phyloP scores from a whole-genome alignment of 1,284 basidiomycete species.

The Xerocomus nothofagi region DNA sequence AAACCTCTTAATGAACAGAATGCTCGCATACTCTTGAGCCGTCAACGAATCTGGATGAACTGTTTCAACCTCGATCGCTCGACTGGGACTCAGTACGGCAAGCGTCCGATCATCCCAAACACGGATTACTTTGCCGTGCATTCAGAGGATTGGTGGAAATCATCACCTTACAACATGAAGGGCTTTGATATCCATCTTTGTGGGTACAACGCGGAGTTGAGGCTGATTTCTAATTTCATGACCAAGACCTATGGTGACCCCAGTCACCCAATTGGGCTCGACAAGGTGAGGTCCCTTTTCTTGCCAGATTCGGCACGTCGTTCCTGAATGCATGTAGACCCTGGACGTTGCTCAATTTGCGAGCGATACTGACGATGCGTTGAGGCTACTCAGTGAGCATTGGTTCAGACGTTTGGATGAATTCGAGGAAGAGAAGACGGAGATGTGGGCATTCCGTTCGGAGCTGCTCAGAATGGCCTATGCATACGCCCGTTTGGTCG shows the following conservation, averaged over 20 bases:
- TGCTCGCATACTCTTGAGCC: constrained; percentile 80
- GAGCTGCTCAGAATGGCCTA: constrained; percentile 64
- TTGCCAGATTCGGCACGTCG: neutral
- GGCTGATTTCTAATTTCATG: constrained; percentile 60
- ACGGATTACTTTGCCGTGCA: constrained; percentile 76
- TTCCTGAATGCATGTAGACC: constrained; percentile 35
- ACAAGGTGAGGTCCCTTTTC: constrained; percentile 49
- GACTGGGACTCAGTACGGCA: constrained; percentile 81
- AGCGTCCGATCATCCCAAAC: constrained; percentile 71
- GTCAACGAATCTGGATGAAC: constrained; percentile 86
- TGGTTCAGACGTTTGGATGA: constrained; percentile 56
- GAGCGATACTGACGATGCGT: constrained; percentile 62
- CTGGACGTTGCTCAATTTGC: constrained; percentile 65
- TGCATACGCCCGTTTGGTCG: constrained; percentile 67
- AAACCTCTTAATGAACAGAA: constrained; percentile 70
- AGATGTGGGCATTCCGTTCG: constrained; percentile 59
- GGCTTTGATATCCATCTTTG: constrained; percentile 77
- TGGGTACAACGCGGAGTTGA: constrained; percentile 71
- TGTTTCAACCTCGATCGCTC: constrained; percentile 85
- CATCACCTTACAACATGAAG: constrained; percentile 62
- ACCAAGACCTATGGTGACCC: constrained; percentile 69
- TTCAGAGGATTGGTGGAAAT: constrained; percentile 72
- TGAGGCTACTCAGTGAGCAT: constrained; percentile 50
- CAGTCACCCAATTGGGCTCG: constrained; percentile 68
- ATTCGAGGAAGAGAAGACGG: constrained; percentile 49